These are phyloP conservation scores for Anisodus tanguticus DNA, from an alignment of 257 asterid species.

Conservation along the genomic window DNA sequence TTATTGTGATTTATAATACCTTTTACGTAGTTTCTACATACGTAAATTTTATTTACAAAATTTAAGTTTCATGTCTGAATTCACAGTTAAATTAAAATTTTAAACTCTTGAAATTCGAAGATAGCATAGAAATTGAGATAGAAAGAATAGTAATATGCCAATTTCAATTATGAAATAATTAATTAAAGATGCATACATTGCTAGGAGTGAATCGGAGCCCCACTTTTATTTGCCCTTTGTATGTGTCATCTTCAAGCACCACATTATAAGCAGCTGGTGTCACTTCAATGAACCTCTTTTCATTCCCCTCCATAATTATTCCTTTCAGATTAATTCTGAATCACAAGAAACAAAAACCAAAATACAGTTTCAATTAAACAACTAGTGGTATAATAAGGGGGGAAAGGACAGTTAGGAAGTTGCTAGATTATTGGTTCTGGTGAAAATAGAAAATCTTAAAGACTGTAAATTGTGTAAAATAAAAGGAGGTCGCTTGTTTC, in stretches of 20 bases:
- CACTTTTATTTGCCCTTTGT: conserved; percentile 63
- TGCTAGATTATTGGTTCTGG: background rate
- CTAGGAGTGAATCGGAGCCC: conserved; percentile 58
- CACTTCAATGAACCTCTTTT: conserved; percentile 51
- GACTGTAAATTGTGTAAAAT: background rate
- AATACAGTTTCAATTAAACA: background rate
- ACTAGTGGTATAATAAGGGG: background rate
- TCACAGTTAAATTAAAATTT: background rate
- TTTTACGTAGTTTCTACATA: background rate
- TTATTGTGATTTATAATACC: background rate
- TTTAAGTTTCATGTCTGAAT: background rate
- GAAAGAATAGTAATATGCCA: background rate
- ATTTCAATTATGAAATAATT: background rate
- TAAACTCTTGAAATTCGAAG: background rate
- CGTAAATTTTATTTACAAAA: background rate
- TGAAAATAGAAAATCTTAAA: background rate
- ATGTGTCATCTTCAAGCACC: conserved; percentile 71
- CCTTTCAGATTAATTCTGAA: conserved; percentile 71
- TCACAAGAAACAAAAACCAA: background rate
- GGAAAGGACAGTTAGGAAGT: background rate
- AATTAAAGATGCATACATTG: conserved; percentile 36
- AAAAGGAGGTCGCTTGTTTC: no score
- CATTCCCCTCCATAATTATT: conserved; percentile 59
- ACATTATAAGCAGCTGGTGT: conserved; percentile 68
- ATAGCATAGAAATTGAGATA: background rate